Evolutionary conservation across 305 asterid genomes (phyloP), one percentile per base, ranked within the genome.

Genomic region (Ajuga reptans): DNA sequence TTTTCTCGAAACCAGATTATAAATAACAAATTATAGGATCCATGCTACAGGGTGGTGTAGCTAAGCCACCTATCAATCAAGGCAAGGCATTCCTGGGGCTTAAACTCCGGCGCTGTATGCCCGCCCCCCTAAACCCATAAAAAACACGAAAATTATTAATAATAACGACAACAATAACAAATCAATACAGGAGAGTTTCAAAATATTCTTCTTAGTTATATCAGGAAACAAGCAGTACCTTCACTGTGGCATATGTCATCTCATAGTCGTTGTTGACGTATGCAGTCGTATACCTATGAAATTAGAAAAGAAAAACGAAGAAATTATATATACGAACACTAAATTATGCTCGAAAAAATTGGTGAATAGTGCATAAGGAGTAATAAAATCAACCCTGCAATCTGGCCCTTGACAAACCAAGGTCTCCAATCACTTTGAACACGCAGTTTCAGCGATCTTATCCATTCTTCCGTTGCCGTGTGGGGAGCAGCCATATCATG

Each of bases 301-400:
- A 31, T 46, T 6, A 29, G n/a, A 6, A 2, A 34, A n/a, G n/a
- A n/a, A n/a, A n/a, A n/a, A n/a, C n/a, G n/a, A n/a, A n/a, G n/a
- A 54, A 11, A 11, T 5, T 37, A 37, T n/a, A 60, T 21, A 1
- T 21, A 2, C 27, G 27, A 41, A 57, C 6, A 15, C 6, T 33
- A 33, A 17, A 36, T 33, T 37, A 8, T 42, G 49, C 9, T 4
- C 45, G 9, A 58, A 42, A 0, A 0, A 42, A 45, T 1, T 8
- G 7, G 9, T 11, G 3, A 21, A 12, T 3, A 6, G 6, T 12
- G 15, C 27, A 27, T 1, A 6, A 14, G 0, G 36, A 58, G 4
- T 0, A 1, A 1, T 5, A 3, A 66, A 51, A 51, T 90, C 80
- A 58, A 63, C 74, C 75, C 72, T 9, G 69, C 60, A 67, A 29